These are phyloP conservation scores for Psilocybe cyanescens DNA, from an alignment of 768 basidiomycete genomes.

Conservation along the genomic window DNA sequence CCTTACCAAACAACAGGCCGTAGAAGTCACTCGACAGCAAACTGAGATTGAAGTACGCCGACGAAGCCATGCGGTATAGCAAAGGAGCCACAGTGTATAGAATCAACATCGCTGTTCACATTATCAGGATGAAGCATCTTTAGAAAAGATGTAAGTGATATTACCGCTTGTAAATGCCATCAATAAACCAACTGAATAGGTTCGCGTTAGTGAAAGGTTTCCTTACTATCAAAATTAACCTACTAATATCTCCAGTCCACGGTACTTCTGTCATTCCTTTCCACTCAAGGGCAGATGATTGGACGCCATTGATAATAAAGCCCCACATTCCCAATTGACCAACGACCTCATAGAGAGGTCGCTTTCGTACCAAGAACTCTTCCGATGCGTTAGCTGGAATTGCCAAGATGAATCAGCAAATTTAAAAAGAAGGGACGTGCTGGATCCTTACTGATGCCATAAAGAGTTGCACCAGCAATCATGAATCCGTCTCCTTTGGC, in stretches of 20 bases:
- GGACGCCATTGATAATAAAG: conserved; percentile 76
- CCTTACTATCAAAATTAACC: conserved; percentile 25
- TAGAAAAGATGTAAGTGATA: conserved; percentile 11
- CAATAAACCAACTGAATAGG: conserved; percentile 45
- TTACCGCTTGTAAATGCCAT: conserved; percentile 42
- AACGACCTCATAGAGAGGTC: conserved; percentile 85
- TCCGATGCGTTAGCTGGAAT: conserved; percentile 81
- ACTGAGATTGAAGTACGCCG: conserved; percentile 84
- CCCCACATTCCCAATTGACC: conserved; percentile 90
- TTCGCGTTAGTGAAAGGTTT: conserved; percentile 1
- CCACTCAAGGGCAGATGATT: conserved; percentile 78
- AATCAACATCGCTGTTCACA: conserved; percentile 71
- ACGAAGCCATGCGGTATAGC: conserved; percentile 84
- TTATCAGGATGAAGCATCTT: conserved; percentile 1
- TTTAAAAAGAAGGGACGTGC: conserved; percentile 18
- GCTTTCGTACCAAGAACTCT: conserved; percentile 81
- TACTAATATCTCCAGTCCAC: conserved; percentile 77
- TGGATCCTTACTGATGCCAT: conserved; percentile 72
- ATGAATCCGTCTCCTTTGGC: conserved; percentile 87
- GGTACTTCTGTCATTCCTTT: conserved; percentile 61
- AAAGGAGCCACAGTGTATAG: conserved; percentile 87
- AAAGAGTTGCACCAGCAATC: conserved; percentile 84
- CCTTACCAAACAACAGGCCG: conserved; percentile 75
- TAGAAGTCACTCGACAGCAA: conserved; percentile 90
- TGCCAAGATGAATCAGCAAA: neutral